Conservation (phyloP, 2,329 filamentous ascomycete species). For the Penicillium sp. region DNA sequence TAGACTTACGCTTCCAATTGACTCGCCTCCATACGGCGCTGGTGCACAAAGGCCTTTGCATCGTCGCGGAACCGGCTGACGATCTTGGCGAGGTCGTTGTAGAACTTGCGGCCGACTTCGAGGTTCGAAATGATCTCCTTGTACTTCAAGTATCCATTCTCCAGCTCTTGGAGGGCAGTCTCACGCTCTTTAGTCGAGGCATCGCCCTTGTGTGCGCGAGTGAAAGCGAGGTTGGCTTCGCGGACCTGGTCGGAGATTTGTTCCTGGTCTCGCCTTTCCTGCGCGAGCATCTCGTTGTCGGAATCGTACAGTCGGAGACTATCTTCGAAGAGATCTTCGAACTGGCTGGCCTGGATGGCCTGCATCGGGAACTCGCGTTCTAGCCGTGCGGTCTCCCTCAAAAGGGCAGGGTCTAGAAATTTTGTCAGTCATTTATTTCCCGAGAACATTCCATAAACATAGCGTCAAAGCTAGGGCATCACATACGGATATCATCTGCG, state of each 20-base stretch:
- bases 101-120: conserved; percentile 91
- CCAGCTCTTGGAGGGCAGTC: conserved; percentile 81
- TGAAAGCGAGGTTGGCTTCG: conserved; percentile 79
- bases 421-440: not conserved
- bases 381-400: conserved; percentile 80
- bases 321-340: conserved; percentile 87
- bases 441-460: not conserved
- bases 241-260: conserved; percentile 71
- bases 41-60: conserved; percentile 76
- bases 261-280: conserved; percentile 78
- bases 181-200: conserved; percentile 76
- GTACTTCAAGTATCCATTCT: conserved; percentile 93
- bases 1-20: conserved; percentile 73
- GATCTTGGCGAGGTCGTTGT: conserved; percentile 91
- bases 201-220: conserved; percentile 72
- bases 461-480: not conserved
- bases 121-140: conserved; percentile 94
- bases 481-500: conserved; percentile 80
- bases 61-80: conserved; percentile 85
- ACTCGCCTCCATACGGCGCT: conserved; percentile 79
- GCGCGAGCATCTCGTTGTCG: conserved; percentile 72
- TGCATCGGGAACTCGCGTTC: conserved; percentile 87
- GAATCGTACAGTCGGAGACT: conserved; percentile 81
- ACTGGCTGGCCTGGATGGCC: conserved; percentile 83
- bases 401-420: conserved; percentile 69